These are phyloP conservation scores for Botryotinia narcissicola DNA, from an alignment of 2,329 filamentous ascomycete species.

Conservation along the genomic window DNA sequence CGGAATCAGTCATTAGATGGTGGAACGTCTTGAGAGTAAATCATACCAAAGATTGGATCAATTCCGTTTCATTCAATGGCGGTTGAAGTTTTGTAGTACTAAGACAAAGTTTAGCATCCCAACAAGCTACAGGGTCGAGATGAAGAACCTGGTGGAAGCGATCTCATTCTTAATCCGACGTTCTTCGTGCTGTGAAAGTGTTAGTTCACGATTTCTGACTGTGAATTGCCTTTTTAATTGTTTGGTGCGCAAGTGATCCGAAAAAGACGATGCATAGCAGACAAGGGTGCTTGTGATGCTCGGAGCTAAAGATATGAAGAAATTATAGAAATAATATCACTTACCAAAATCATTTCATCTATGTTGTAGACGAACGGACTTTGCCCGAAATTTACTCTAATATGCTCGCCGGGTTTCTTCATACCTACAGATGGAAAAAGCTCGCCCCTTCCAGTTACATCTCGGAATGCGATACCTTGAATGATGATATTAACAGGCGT, in stretches of 20 bases:
- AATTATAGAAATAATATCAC: conserved; percentile 33
- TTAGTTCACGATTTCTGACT: neutral
- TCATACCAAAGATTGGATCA: conserved; percentile 75
- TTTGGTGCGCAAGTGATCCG: neutral
- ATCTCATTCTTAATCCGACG: conserved; percentile 48
- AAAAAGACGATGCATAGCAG: neutral
- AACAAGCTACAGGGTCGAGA: neutral
- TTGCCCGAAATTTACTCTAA: conserved; percentile 66
- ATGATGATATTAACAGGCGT: neutral
- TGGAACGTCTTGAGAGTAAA: neutral
- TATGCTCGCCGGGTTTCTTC: conserved; percentile 60
- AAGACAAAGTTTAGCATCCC: conserved; percentile 18
- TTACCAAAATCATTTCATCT: conserved; percentile 75
- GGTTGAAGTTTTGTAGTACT: conserved; percentile 46
- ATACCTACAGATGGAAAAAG: conserved; percentile 67
- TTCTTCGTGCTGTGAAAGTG: conserved; percentile 33
- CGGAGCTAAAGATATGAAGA: neutral
- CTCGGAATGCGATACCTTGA: conserved; percentile 67
- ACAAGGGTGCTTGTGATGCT: neutral
- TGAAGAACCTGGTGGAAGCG: conserved; percentile 43
- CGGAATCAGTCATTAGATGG: conserved; percentile 10
- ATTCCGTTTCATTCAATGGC: conserved; percentile 70
- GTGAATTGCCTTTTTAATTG: neutral
- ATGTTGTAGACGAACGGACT: conserved; percentile 88
- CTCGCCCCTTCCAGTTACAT: conserved; percentile 53